These are phyloP conservation scores for Excoecaria agallocha DNA, from an alignment of 345 rosid species.

Conservation along the genomic window DNA sequence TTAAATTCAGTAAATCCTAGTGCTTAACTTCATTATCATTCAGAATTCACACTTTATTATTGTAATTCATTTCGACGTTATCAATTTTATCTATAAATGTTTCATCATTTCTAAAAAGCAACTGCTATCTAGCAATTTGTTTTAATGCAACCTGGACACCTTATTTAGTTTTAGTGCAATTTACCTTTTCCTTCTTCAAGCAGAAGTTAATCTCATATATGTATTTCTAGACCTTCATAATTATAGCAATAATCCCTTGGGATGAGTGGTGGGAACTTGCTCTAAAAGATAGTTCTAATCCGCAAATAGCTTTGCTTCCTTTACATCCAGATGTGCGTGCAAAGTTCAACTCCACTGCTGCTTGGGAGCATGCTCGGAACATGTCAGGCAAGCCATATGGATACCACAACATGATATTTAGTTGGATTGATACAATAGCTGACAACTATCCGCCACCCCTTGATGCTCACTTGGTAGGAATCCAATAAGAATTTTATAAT, in stretches of 20 bases:
- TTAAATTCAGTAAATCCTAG: no score
- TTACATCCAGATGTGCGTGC: slow-evolving; percentile 73
- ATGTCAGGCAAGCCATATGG: slow-evolving; percentile 99
- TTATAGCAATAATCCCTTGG: slow-evolving; percentile 86
- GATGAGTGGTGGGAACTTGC: slow-evolving; percentile 96
- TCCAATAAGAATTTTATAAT: slow-evolving; percentile 6
- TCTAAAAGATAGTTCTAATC: slow-evolving; percentile 83
- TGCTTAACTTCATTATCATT: no score
- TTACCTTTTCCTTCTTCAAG: no score
- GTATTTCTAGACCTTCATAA: no score
- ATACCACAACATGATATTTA: slow-evolving; percentile 98
- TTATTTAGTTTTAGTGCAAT: no score
- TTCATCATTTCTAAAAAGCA: no score
- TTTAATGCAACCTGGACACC: no score
- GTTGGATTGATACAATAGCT: slow-evolving; percentile 92
- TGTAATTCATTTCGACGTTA: no score
- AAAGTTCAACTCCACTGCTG: slow-evolving; percentile 79
- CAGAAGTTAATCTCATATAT: no score
- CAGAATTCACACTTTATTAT: no score
- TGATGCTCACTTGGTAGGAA: slow-evolving; percentile 96
- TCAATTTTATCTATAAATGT: no score
- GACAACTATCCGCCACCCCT: slow-evolving; percentile 98
- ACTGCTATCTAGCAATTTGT: no score
- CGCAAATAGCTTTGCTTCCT: slow-evolving; percentile 89
- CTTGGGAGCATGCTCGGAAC: slow-evolving; percentile 91